Conservation (phyloP, 441 rosid species). For the Aleurites moluccanus region DNA sequence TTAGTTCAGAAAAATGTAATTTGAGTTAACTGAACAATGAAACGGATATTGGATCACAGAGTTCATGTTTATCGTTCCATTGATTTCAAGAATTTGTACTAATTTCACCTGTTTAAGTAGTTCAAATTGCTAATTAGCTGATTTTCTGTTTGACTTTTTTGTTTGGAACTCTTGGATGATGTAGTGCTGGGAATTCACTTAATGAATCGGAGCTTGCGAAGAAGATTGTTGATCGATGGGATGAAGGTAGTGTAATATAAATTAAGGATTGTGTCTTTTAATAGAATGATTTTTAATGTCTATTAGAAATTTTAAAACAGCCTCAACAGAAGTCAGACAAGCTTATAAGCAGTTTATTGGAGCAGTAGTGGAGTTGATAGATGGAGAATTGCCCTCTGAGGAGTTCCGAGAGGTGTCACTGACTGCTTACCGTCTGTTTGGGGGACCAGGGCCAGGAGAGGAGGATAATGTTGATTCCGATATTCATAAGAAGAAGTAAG, state of each 20-base stretch:
- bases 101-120: background rate
- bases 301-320: slow-evolving; percentile 32
- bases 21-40: background rate
- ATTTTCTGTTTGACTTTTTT: background rate
- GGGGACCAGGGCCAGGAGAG: slow-evolving; percentile 41
- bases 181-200: slow-evolving; percentile 48
- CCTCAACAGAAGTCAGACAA: slow-evolving; percentile 77
- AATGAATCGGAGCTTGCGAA: slow-evolving; percentile 76
- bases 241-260: slow-evolving; percentile 56
- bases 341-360: slow-evolving; percentile 77
- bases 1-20: background rate
- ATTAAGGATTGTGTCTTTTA: background rate
- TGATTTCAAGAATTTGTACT: slow-evolving; percentile 1
- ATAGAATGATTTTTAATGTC: background rate
- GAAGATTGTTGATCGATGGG: slow-evolving; percentile 81
- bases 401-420: slow-evolving; percentile 75
- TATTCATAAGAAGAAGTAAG: slow-evolving; percentile 54
- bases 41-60: background rate
- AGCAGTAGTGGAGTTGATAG: slow-evolving; percentile 69
- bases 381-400: slow-evolving; percentile 77
- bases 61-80: too few species aligned
- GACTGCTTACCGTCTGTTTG: slow-evolving; percentile 53
- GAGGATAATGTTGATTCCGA: slow-evolving; percentile 39
- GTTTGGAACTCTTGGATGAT: background rate
- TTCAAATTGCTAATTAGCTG: background rate